Conservation (phyloP, 768 basidiomycete species). For the Hebeloma cylindrosporum region DNA sequence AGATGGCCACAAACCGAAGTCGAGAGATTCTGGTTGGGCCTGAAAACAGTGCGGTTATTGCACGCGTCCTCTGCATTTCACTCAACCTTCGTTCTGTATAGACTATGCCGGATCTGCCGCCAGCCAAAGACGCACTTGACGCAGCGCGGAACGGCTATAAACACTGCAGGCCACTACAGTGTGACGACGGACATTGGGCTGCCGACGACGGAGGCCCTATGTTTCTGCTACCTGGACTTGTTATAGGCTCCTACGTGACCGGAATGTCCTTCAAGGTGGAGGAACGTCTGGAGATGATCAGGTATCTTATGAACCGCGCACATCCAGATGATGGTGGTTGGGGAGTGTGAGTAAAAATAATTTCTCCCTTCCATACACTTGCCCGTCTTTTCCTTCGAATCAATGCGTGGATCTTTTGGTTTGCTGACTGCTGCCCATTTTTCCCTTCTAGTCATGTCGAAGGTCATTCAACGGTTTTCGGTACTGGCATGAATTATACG, state of each 20-base stretch:
- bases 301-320: constrained; percentile 85
- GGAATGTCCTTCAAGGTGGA: constrained; percentile 77
- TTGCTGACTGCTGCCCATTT: background rate
- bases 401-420: no score
- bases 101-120: constrained; percentile 53
- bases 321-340: constrained; percentile 88
- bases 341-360: constrained; percentile 77
- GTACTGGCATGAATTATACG: constrained; percentile 90
- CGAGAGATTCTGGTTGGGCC: constrained; percentile 89
- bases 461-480: constrained; percentile 90
- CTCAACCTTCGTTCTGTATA: no score
- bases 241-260: constrained; percentile 92
- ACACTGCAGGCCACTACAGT: constrained; percentile 89
- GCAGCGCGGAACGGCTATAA: constrained; percentile 85
- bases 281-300: constrained; percentile 85
- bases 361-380: no score
- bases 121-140: constrained; percentile 66
- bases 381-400: no score
- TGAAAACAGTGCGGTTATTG: constrained; percentile 66
- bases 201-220: constrained; percentile 94
- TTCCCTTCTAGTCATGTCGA: constrained; percentile 74
- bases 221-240: constrained; percentile 85
- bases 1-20: constrained; percentile 77
- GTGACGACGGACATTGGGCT: constrained; percentile 90
- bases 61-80: background rate